Base-by-base conservation (phyloP, 192 early-diverging fungal genomes). In the Coemansia sp. region DNA sequence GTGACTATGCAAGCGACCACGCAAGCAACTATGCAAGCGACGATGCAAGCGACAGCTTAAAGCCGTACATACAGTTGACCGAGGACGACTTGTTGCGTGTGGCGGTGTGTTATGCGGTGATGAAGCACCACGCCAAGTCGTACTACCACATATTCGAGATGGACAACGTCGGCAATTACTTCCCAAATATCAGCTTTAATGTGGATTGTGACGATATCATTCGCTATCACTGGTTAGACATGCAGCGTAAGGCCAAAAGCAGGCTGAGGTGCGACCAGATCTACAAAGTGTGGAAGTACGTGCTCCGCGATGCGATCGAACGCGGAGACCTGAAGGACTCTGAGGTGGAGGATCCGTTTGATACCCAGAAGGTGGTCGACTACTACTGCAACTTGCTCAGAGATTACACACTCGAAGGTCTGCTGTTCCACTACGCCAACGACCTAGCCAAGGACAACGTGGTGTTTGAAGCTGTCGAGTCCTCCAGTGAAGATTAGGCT, bases 231-330 rank as follows among this genome's bases (percentile, higher is more conserved):
- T 71, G 70, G 70, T 0, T 3, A 2, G 35, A 34, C n/a, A 63
- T 74, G 51, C 24, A 27, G 1, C 50, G 39, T n/a, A 31, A 57
- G 21, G 37, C 42, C 1, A 45, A 45, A 8, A 59, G 46, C 17
- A 19, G 7, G 1, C n/a, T 35, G 3, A 31, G 67, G 36, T 19
- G 29, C 44, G 63, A 54, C 0, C 8, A 37, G 1, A n/a, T 82
- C 27, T 19, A 24, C 17, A 27, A 17, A 0, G 39, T 82, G 4
- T 82, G 79, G 74, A 45, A 41, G 21, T 67, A 63, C 34, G 68
- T 70, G 24, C 50, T 74, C 37, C 40, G 59, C 19, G 74, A 82
- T 42, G 74, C 79, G 1, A 41, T 77, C 1, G 34, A 14, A 13
- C 31, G 31, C 9, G 74, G 68, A 2, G 40, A 37, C 27, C 46